Percentiles rank a stretch among this genome's conserved stretches.
phyloP scores from a whole-genome alignment of 2,329 filamentous ascomycete genomes.

The Hypoxylon sp. region DNA sequence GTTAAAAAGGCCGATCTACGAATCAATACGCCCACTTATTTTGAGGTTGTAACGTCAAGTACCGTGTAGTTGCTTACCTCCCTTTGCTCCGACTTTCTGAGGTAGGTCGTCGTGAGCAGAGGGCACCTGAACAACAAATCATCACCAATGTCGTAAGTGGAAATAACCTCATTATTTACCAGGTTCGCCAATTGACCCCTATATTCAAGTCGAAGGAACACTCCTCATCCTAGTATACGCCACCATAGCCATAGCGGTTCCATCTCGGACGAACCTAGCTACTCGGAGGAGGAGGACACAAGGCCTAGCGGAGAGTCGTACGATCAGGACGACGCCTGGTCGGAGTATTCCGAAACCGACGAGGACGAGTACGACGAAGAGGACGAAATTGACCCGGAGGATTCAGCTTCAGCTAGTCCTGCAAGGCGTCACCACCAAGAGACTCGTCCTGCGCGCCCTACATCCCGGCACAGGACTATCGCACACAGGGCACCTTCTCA shows the following conservation, averaged over 20 bases:
- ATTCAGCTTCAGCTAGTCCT: constrained; percentile 67
- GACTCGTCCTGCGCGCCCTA: constrained; percentile 54
- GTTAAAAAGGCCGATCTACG: constrained; percentile 25
- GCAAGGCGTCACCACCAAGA: constrained; percentile 51
- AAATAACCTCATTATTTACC: constrained; percentile 36
- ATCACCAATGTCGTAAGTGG: constrained; percentile 62
- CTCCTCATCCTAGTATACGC: constrained; percentile 40
- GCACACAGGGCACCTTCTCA: constrained; percentile 46
- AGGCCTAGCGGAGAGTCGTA: constrained; percentile 41
- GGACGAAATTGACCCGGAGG: constrained; percentile 68
- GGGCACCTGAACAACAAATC: constrained; percentile 54
- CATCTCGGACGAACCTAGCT: constrained; percentile 38
- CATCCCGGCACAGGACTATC: constrained; percentile 55
- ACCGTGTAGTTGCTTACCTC: constrained; percentile 41
- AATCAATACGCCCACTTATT: constrained; percentile 36
- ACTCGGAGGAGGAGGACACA: constrained; percentile 42
- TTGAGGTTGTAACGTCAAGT: constrained; percentile 33
- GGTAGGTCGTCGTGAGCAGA: constrained; percentile 62
- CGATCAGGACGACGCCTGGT: constrained; percentile 49
- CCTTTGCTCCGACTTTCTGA: constrained; percentile 62
- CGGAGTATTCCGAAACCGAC: constrained; percentile 50
- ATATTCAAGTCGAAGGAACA: constrained; percentile 37
- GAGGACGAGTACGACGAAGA: constrained; percentile 58
- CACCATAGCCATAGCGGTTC: constrained; percentile 35
- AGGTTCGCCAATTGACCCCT: constrained; percentile 35